These are phyloP conservation scores for Thelonectria blattea DNA, from an alignment of 2,329 filamentous ascomycete species.

Conservation along the genomic window DNA sequence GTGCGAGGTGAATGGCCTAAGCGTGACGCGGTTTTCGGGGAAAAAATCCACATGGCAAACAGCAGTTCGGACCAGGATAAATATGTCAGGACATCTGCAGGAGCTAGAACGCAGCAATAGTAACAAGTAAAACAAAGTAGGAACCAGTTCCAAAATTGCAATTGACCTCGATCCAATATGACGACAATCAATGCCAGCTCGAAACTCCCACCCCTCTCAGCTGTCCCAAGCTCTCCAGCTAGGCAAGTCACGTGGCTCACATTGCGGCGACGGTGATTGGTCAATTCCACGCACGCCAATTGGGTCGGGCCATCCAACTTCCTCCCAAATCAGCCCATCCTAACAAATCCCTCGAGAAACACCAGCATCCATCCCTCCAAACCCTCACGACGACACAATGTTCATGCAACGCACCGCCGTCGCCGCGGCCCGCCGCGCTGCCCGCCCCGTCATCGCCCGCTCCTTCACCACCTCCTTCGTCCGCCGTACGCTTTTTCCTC, in stretches of 20 bases:
- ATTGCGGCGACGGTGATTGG: conserved; percentile 41
- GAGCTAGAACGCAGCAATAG: not conserved
- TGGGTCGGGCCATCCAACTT: conserved; percentile 42
- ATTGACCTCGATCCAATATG: too few species aligned
- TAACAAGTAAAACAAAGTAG: not conserved
- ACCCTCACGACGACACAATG: conserved; percentile 48
- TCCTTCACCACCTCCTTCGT: conserved; percentile 65
- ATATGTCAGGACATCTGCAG: not conserved
- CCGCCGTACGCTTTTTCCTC: conserved; percentile 58
- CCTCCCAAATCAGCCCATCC: conserved; percentile 53
- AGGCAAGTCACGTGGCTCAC: conserved; percentile 41
- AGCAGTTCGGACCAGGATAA: not conserved
- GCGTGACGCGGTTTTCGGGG: conserved; percentile 2
- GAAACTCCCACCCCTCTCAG: too few species aligned
- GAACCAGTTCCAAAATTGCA: too few species aligned
- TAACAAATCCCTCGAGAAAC: conserved; percentile 54
- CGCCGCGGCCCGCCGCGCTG: conserved; percentile 64
- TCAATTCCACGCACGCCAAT: conserved; percentile 42
- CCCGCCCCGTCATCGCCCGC: conserved; percentile 60
- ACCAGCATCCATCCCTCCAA: conserved; percentile 34
- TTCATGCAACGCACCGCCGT: conserved; percentile 69
- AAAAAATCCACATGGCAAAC: not conserved
- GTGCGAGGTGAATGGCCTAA: not conserved
- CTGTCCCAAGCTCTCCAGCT: conserved; percentile 20
- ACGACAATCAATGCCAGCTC: conserved; percentile 11